phyloP scores from a whole-genome alignment of 2,329 filamentous ascomycete species.

The Madurella mycetomatis region DNA sequence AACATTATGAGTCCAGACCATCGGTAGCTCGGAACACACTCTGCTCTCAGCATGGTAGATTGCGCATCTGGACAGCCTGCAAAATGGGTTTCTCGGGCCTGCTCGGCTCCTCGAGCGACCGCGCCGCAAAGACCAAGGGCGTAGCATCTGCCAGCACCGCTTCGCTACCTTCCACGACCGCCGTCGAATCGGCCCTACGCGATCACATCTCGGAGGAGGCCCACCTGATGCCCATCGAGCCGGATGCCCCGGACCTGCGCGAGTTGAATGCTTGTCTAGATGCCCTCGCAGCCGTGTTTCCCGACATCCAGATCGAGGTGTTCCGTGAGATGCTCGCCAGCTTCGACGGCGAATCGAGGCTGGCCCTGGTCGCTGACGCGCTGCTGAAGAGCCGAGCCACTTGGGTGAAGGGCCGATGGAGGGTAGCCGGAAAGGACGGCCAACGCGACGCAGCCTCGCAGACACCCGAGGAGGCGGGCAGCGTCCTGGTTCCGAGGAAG shows the following conservation, averaged over 20 bases:
- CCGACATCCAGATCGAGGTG: slow-evolving; percentile 75
- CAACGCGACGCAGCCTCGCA: slow-evolving; percentile 28
- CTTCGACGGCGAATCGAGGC: slow-evolving; percentile 70
- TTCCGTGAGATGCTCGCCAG: slow-evolving; percentile 75
- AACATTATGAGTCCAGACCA: background rate
- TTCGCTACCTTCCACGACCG: slow-evolving; percentile 30
- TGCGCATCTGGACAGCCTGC: slow-evolving; percentile 9
- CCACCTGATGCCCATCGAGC: slow-evolving; percentile 45
- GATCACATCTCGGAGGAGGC: slow-evolving; percentile 53
- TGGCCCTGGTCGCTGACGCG: slow-evolving; percentile 72
- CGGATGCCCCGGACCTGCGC: slow-evolving; percentile 58
- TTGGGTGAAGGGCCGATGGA: slow-evolving; percentile 67
- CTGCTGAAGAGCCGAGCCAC: slow-evolving; percentile 67
- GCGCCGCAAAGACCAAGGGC: slow-evolving; percentile 23
- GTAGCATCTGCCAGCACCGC: slow-evolving; percentile 23
- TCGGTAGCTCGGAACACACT: background rate
- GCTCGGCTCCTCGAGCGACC: slow-evolving; percentile 40
- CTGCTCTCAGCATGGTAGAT: slow-evolving; percentile 5
- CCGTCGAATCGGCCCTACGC: background rate
- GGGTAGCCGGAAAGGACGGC: slow-evolving; percentile 36
- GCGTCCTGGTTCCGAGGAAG: slow-evolving; percentile 44
- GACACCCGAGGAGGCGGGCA: background rate
- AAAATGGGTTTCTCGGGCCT: slow-evolving; percentile 49
- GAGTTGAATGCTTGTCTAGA: slow-evolving; percentile 67
- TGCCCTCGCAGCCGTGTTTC: slow-evolving; percentile 67